These are phyloP conservation scores for Pseudogymnoascus sp. DNA, from an alignment of 2,329 filamentous ascomycete genomes.

Conservation along the genomic window DNA sequence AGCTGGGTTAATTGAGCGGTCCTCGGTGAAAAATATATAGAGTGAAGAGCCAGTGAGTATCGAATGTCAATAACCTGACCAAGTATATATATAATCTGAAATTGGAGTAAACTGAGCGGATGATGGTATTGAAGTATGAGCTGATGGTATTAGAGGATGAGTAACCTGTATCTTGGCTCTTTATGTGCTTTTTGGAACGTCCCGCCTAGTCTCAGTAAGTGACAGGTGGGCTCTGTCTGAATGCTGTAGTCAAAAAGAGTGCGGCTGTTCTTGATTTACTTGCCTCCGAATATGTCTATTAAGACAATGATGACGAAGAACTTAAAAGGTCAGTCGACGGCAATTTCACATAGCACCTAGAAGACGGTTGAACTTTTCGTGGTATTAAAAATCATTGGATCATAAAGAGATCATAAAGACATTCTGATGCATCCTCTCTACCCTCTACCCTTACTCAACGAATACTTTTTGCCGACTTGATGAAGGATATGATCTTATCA, in stretches of 20 bases:
- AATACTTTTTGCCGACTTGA: constrained; percentile 58
- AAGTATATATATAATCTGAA: background rate
- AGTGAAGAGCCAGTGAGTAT: background rate
- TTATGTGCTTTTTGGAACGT: constrained; percentile 36
- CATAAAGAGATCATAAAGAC: background rate
- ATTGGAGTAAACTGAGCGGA: background rate
- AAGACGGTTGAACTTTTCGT: background rate
- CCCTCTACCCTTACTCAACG: constrained; percentile 9
- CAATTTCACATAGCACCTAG: constrained; percentile 43
- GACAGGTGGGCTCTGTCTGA: constrained; percentile 78
- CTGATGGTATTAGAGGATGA: background rate
- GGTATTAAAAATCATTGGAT: background rate
- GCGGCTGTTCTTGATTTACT: constrained; percentile 85
- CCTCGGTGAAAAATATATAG: background rate
- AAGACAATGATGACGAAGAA: background rate
- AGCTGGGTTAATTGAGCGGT: background rate
- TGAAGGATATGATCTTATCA: constrained; percentile 71
- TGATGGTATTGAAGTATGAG: background rate
- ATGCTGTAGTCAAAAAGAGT: constrained; percentile 95
- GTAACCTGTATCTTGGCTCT: background rate
- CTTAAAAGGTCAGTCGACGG: constrained; percentile 74
- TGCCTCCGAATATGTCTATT: constrained; percentile 68
- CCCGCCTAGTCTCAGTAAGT: constrained; percentile 72
- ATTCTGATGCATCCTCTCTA: background rate
- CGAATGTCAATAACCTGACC: background rate